A percentile compares a stretch with the other conserved stretches of the same genome.
Evolutionary conservation across 495 filamentous ascomycete species (phyloP).

Genomic region (Neurospora sp.): DNA sequence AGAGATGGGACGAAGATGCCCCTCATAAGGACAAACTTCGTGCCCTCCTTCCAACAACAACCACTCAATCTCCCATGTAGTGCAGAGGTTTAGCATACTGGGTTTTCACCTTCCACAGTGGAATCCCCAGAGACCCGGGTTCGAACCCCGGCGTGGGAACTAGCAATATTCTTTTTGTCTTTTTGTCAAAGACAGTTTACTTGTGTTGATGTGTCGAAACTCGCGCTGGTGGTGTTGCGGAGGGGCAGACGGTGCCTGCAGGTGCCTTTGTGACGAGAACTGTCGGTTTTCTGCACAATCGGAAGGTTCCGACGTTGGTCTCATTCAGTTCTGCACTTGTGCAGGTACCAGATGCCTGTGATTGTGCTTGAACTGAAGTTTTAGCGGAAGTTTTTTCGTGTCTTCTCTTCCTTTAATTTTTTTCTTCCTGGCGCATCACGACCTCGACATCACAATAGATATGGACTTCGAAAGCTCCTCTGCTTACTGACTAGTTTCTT

Average conservation of each 20-base stretch:
- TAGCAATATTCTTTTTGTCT: not conserved
- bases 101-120: constrained; percentile 6
- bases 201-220: not conserved
- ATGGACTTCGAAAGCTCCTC: not conserved
- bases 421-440: not conserved
- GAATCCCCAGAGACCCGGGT: constrained; percentile 13
- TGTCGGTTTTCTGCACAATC: not conserved
- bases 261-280: not conserved
- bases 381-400: not conserved
- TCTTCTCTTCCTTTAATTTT: not conserved
- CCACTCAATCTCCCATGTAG: constrained; percentile 6
- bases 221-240: not conserved
- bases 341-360: not conserved
- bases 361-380: too few species aligned
- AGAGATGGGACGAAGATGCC: not conserved
- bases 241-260: not conserved
- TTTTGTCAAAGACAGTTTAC: not conserved
- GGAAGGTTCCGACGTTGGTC: not conserved
- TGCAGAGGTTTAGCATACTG: constrained; percentile 18
- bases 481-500: too few species aligned
- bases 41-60: not conserved
- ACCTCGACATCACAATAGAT: not conserved
- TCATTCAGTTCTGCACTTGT: not conserved
- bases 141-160: constrained; percentile 13
- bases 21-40: not conserved